A percentile compares a stretch with the other conserved stretches of the same genome.
These are phyloP conservation scores for Fusarium palustre DNA, from an alignment of 2,329 filamentous ascomycete species.

Conservation along the genomic window DNA sequence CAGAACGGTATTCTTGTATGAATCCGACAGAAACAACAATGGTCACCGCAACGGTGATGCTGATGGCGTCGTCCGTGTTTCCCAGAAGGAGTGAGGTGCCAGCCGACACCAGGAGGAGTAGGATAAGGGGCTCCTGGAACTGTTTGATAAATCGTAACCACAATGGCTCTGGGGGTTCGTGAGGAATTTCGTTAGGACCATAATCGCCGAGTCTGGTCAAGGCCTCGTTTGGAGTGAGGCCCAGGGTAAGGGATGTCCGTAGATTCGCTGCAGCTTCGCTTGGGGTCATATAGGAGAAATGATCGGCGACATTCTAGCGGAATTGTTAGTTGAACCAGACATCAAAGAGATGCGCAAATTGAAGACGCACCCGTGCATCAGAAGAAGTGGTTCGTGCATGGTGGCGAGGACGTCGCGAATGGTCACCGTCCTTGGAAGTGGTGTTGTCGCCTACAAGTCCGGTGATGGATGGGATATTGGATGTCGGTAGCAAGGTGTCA, in stretches of 20 bases:
- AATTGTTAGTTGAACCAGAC: constrained; percentile 27
- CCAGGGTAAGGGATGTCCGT: constrained; percentile 84
- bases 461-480: constrained; percentile 52
- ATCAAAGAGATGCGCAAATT: not conserved
- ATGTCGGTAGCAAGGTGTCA: constrained; percentile 51
- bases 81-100: constrained; percentile 89
- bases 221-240: constrained; percentile 84
- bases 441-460: constrained; percentile 44
- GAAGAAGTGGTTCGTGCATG: constrained; percentile 64
- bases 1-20: constrained; percentile 95
- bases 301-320: constrained; percentile 65
- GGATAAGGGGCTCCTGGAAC: constrained; percentile 94
- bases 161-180: constrained; percentile 91
- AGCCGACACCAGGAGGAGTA: constrained; percentile 90
- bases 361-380: constrained; percentile 63
- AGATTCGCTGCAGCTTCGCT: constrained; percentile 82
- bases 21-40: constrained; percentile 98
- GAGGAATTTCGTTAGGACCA: constrained; percentile 93
- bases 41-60: constrained; percentile 94
- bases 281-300: constrained; percentile 76
- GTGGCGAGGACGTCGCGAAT: constrained; percentile 49
- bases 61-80: constrained; percentile 94
- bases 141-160: constrained; percentile 97
- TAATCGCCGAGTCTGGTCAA: constrained; percentile 81
- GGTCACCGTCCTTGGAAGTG: constrained; percentile 46